Evolutionary conservation across 345 rosid species (phyloP).

Genomic region (Syzygium aromaticum): DNA sequence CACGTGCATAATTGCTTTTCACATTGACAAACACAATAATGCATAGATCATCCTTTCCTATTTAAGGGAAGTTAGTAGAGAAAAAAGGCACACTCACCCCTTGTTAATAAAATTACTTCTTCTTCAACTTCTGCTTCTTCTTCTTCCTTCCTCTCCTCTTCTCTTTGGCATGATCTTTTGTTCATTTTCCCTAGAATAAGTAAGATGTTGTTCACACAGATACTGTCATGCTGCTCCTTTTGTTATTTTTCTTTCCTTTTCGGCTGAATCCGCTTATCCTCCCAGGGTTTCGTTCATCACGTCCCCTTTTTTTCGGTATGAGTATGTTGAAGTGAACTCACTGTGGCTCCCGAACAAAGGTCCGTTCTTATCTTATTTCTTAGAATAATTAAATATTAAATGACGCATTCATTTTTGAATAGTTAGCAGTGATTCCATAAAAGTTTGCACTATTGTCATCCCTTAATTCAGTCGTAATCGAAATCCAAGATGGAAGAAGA

Average conservation of each 20-base stretch:
- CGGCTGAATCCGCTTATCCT: accelerated
- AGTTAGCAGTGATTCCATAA: too few relatives aligned
- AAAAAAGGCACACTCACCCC: not conserved
- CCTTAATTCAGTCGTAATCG: not conserved
- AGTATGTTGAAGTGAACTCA: not conserved
- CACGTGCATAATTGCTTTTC: not conserved
- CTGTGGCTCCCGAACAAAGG: not conserved
- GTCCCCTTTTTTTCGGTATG: too few relatives aligned
- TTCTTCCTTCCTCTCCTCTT: not conserved
- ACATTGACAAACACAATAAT: not conserved
- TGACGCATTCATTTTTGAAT: too few relatives aligned
- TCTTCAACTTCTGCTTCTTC: too few relatives aligned
- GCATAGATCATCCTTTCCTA: not conserved
- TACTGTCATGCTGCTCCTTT: not conserved
- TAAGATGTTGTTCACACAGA: too few relatives aligned
- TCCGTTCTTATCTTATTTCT: not conserved
- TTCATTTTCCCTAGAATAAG: too few relatives aligned
- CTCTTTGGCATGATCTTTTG: too few relatives aligned
- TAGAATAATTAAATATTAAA: too few relatives aligned
- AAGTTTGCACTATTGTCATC: not conserved
- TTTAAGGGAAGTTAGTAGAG: not conserved
- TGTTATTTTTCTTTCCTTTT: not conserved
- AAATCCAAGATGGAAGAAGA: not conserved
- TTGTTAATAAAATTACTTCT: not conserved
- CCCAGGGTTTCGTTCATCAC: not conserved